Conservation (phyloP, 441 rosid genomes). For the Adansonia grandidieri region DNA sequence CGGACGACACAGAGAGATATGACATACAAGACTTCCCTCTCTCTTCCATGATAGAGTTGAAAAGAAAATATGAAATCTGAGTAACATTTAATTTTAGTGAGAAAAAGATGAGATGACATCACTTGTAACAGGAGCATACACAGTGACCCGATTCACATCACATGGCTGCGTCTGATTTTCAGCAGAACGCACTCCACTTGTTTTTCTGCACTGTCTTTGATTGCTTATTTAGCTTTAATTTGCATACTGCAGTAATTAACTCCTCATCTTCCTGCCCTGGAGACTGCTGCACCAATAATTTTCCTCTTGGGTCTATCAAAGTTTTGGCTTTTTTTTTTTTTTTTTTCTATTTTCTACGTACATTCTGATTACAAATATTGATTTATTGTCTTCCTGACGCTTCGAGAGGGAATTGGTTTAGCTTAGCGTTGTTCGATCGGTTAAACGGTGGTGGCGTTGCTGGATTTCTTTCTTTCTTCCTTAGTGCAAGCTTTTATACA, state of each 20-base stretch:
- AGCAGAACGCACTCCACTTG: conserved; percentile 8
- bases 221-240: background rate
- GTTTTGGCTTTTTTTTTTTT: background rate
- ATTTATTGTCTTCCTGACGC: background rate
- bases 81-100: background rate
- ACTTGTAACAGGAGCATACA: background rate
- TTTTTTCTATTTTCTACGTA: background rate
- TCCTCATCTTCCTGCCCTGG: background rate
- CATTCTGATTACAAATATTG: background rate
- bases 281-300: conserved; percentile 11
- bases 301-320: conserved; percentile 3
- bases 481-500: no score
- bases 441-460: no score
- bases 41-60: background rate
- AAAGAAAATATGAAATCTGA: conserved; percentile 5
- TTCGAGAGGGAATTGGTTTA: background rate
- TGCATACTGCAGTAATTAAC: background rate
- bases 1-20: conserved; percentile 15
- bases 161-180: conserved; percentile 22
- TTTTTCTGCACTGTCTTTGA: background rate
- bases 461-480: no score
- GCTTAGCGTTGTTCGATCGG: background rate
- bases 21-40: background rate
- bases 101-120: conserved; percentile 14
- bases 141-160: conserved; percentile 10